Evolutionary conservation across 2,329 filamentous ascomycete species (phyloP).

Genomic region (Xylaria sp.): DNA sequence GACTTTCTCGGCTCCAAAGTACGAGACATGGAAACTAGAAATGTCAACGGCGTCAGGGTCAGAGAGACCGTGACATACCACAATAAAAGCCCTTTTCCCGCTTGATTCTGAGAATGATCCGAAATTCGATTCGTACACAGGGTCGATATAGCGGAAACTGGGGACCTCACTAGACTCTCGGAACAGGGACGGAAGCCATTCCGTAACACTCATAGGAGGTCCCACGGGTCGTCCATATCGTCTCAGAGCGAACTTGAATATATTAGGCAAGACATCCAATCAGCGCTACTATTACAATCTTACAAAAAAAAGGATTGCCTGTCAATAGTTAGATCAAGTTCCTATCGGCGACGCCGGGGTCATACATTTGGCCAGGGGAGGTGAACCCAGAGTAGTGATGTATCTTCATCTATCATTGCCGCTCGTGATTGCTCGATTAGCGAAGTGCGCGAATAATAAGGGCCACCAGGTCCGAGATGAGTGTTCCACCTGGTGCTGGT

Average conservation of each 20-base stretch:
- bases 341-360: background rate
- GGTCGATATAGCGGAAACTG: background rate
- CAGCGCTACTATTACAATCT: background rate
- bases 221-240: background rate
- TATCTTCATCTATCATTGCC: background rate
- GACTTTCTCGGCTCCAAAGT: background rate
- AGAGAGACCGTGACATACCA: conserved; percentile 1
- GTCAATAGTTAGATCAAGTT: background rate
- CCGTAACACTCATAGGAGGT: background rate
- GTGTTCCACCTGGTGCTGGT: too few species aligned
- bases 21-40: conserved; percentile 14
- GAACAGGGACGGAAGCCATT: background rate
- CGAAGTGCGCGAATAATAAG: background rate
- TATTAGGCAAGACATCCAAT: background rate
- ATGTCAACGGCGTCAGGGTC: background rate
- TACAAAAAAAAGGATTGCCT: conserved; percentile 12
- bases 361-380: conserved; percentile 11
- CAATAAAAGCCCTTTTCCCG: background rate
- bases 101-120: background rate
- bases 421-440: background rate
- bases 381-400: background rate
- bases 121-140: background rate
- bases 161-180: background rate
- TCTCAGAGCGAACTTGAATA: background rate
- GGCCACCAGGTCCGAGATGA: too few species aligned